These are phyloP conservation scores for Trifolium dubium DNA, from an alignment of 306 rosid species.

Conservation along the genomic window DNA sequence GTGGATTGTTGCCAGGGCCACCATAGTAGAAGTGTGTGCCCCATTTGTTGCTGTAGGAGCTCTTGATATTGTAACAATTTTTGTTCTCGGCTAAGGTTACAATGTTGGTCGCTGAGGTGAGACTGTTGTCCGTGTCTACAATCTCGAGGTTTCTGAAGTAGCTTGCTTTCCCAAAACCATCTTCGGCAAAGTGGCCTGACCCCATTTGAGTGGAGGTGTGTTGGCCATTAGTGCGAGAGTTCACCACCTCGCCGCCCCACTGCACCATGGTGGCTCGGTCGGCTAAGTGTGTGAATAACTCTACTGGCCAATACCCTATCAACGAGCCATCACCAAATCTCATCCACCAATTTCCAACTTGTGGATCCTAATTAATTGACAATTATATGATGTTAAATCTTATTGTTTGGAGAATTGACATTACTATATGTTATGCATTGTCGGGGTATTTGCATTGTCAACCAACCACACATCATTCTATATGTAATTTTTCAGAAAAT, in stretches of 20 bases:
- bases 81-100: constrained; percentile 79
- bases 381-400: not conserved
- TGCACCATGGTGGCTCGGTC: constrained; percentile 91
- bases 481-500: not conserved
- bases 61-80: constrained; percentile 73
- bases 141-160: constrained; percentile 87
- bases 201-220: constrained; percentile 98
- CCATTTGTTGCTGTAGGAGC: constrained; percentile 73
- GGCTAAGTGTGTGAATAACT: constrained; percentile 83
- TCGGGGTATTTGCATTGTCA: not conserved
- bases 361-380: constrained; percentile 64
- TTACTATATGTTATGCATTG: not conserved
- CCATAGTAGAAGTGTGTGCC: constrained; percentile 93
- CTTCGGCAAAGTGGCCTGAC: constrained; percentile 76
- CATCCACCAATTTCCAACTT: constrained; percentile 97
- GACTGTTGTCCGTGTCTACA: constrained; percentile 84
- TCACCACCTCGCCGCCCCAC: constrained; percentile 98
- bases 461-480: not conserved
- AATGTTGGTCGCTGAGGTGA: constrained; percentile 60
- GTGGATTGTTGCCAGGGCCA: constrained; percentile 77
- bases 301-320: constrained; percentile 95
- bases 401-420: not conserved
- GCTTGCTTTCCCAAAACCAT: constrained; percentile 92
- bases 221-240: constrained; percentile 61
- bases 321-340: constrained; percentile 74